Base-by-base conservation (phyloP, 2,329 filamentous ascomycete species). In the Trichophyton verrucosum region DNA sequence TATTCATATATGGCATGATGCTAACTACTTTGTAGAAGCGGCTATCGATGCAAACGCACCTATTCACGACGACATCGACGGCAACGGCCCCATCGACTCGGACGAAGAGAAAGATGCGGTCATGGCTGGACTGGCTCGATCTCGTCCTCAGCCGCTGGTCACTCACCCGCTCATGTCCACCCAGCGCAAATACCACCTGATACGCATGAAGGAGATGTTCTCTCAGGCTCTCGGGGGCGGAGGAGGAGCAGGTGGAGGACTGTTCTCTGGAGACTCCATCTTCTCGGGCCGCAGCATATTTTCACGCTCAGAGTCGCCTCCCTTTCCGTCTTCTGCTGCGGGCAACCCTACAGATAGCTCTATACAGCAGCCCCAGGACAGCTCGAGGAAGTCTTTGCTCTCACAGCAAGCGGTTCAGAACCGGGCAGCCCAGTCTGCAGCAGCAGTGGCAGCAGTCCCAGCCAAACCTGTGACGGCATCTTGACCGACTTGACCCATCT, bases 31-130 rank as follows among this genome's bases (percentile, higher is more conserved):
- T 24, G 68, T 72, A 94, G 89, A 96, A 77, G 91, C 91, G 40
- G 91, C 91, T 42, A 87, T 99, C 66, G 91, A 97, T 72, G 92
- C 94, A 61, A 95, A 95, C 72, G 91, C 91, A 1, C 91, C 91
- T 1, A 76, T 94, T 17, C 89, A 92, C 67, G 91, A 96, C 64
- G 89, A 92, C 63, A 83, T 91, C 68, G 89, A 95, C 55, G 83
- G 83, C 61, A 89, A 89, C 63, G 85, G 84, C 4, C 88, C 89
- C 1, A 84, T 99, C 42, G 94, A 99, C 73, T 94, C 89, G 1
- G 94, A 99, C 70, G 94, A 97, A 77, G 94, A 99, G 74, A 90
- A 89, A 58, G 86, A 91, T 57, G 82, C 87, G 0, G 89, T 97
- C 58, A 96, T 97, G 90, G 80, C 82, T 36, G 66, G 66, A 15